Conservation (phyloP, 805 yeast species). For the Wickerhamomyces tratensis region DNA sequence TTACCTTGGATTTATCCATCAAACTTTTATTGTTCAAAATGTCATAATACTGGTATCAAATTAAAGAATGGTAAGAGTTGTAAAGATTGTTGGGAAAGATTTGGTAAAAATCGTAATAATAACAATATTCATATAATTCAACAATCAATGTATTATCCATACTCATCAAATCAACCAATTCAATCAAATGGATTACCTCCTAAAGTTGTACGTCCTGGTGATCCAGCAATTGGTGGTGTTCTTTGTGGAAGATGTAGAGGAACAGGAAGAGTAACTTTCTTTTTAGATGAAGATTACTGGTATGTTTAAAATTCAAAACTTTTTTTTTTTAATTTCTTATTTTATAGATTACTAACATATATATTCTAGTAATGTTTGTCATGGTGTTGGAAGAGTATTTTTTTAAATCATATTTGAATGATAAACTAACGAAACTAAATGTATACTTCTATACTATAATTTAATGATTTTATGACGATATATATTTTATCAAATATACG, state of each 20-base stretch:
- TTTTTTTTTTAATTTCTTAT: background rate
- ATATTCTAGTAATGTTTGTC: background rate
- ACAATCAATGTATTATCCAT: background rate
- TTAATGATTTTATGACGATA: background rate
- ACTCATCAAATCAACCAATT: background rate
- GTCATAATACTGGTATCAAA: constrained; percentile 65
- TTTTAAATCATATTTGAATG: too few relatives aligned
- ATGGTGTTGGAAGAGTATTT: constrained; percentile 2
- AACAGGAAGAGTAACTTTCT: constrained; percentile 41
- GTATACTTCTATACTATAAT: too few relatives aligned
- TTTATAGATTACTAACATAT: background rate
- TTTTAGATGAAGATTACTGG: constrained; percentile 56
- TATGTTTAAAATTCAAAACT: constrained; percentile 48
- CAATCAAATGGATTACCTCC: constrained; percentile 16
- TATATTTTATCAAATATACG: too few relatives aligned
- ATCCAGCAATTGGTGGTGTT: constrained; percentile 65
- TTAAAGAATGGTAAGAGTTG: constrained; percentile 55
- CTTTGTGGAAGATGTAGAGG: constrained; percentile 71
- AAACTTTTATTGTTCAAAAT: constrained; percentile 52
- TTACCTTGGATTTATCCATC: constrained; percentile 63
- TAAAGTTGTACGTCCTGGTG: constrained; percentile 59
- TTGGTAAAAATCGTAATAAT: constrained; percentile 26
- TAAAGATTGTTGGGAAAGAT: constrained; percentile 58
- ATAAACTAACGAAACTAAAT: too few relatives aligned
- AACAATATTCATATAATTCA: constrained; percentile 3